Evolutionary conservation across 2,329 filamentous ascomycete genomes (phyloP).

Genomic region (Aspergillus pseudoviridinutans): DNA sequence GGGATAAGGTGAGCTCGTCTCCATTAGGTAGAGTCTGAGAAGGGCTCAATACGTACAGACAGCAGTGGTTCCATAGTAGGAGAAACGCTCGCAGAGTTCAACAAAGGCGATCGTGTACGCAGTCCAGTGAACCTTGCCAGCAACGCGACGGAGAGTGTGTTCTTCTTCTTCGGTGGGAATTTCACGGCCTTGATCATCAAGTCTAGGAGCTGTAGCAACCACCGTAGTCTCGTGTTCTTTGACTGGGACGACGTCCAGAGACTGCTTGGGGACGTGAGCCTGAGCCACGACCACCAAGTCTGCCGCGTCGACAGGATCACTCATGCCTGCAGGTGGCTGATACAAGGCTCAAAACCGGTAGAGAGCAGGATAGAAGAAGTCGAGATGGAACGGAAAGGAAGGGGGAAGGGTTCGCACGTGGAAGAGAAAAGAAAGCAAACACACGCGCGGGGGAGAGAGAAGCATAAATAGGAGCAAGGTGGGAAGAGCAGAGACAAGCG

Average conservation of each 20-base stretch:
- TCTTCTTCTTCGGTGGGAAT: constrained; percentile 34
- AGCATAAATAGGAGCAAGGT: neutral
- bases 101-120: constrained; percentile 69
- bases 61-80: constrained; percentile 69
- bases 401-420: neutral
- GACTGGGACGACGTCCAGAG: neutral
- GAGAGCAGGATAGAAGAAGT: neutral
- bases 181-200: constrained; percentile 7
- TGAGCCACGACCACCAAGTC: constrained; percentile 5
- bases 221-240: constrained; percentile 6
- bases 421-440: neutral
- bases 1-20: constrained; percentile 7
- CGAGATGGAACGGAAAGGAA: neutral
- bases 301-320: constrained; percentile 4
- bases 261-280: constrained; percentile 5
- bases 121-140: constrained; percentile 54
- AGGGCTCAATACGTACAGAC: constrained; percentile 51
- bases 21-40: neutral
- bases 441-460: neutral
- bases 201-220: neutral
- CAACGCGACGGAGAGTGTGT: constrained; percentile 32
- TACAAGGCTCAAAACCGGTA: neutral
- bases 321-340: constrained; percentile 5
- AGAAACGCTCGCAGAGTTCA: constrained; percentile 72
- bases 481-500: neutral